Conservation (phyloP, 768 basidiomycete genomes). For the Coprinopsis sp. region DNA sequence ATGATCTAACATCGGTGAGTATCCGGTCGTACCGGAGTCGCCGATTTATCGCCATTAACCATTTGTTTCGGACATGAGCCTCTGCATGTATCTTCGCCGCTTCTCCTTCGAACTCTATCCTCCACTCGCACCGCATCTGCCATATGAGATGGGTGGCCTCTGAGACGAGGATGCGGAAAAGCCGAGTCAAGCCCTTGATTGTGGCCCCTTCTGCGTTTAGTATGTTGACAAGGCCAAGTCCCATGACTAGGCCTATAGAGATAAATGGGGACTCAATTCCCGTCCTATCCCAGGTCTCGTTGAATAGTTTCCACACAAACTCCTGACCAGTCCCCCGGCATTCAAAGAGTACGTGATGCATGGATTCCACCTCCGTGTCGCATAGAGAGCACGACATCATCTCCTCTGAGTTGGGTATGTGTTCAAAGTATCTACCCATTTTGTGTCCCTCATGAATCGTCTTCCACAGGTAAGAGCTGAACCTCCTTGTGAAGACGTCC, state of each 20-base stretch:
- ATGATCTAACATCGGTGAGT: not conserved
- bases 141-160: not conserved
- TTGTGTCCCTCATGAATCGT: constrained; percentile 19
- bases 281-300: constrained; percentile 10
- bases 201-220: not conserved
- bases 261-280: constrained; percentile 5
- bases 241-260: constrained; percentile 16
- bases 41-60: not conserved
- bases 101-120: not conserved
- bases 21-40: not conserved
- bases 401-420: constrained; percentile 9
- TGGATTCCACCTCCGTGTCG: constrained; percentile 13
- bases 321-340: not conserved
- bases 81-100: not conserved
- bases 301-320: not conserved
- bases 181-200: not conserved
- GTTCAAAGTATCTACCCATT: constrained; percentile 22
- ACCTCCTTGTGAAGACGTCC: not conserved
- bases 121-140: not conserved
- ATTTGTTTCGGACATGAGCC: not conserved
- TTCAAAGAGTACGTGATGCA: constrained; percentile 23
- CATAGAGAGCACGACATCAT: constrained; percentile 13
- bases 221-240: too few species aligned
- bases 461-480: constrained; percentile 19
- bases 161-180: not conserved